A percentile compares a stretch with the other conserved stretches of the same genome.
Conservation (phyloP, 2,329 filamentous ascomycete species). For the Fusarium armeniacum region DNA sequence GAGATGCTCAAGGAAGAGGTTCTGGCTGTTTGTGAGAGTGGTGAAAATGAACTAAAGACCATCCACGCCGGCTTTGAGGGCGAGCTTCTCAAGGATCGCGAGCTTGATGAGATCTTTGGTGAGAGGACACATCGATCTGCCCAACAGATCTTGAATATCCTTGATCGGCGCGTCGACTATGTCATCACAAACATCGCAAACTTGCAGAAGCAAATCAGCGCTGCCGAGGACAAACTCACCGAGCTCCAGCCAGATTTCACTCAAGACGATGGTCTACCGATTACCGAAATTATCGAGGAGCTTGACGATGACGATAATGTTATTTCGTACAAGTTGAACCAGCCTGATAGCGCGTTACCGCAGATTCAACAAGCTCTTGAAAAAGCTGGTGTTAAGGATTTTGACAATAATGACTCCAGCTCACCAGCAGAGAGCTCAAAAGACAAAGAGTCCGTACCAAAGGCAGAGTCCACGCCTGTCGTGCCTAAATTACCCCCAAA, state of each 20-base stretch:
- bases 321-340: slow-evolving; percentile 74
- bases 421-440: slow-evolving; percentile 7
- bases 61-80: slow-evolving; percentile 73
- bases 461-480: background rate
- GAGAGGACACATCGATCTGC: slow-evolving; percentile 47
- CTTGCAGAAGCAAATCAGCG: slow-evolving; percentile 78
- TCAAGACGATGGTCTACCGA: slow-evolving; percentile 78
- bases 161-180: slow-evolving; percentile 86
- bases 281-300: slow-evolving; percentile 93
- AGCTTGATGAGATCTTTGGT: slow-evolving; percentile 64
- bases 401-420: slow-evolving; percentile 43
- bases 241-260: slow-evolving; percentile 72
- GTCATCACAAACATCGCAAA: slow-evolving; percentile 84
- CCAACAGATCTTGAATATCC: slow-evolving; percentile 69
- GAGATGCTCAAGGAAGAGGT: slow-evolving; percentile 90
- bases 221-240: slow-evolving; percentile 77
- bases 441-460: background rate
- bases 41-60: slow-evolving; percentile 64
- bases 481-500: slow-evolving; percentile 10
- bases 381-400: slow-evolving; percentile 78
- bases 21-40: slow-evolving; percentile 64
- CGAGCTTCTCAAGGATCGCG: slow-evolving; percentile 71
- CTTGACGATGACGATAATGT: slow-evolving; percentile 92
- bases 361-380: slow-evolving; percentile 79
- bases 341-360: slow-evolving; percentile 75